A percentile compares a stretch with the other conserved stretches of the same genome.
These are phyloP conservation scores for Tricholoma matsutake DNA, from an alignment of 768 basidiomycete genomes.

Conservation along the genomic window DNA sequence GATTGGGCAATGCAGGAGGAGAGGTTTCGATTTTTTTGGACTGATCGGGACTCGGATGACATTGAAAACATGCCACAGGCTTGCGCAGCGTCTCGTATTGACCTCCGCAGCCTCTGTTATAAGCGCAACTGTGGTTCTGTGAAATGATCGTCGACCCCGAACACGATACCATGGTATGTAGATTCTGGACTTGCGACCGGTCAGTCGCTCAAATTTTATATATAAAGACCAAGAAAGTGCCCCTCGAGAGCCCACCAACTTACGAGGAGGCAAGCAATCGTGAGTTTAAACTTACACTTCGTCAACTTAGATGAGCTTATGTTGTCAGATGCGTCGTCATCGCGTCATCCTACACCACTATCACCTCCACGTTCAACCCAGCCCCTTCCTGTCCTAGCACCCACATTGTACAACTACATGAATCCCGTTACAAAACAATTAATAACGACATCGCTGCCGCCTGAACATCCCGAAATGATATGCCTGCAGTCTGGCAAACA, in stretches of 20 bases:
- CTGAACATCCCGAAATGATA: slow-evolving; percentile 79
- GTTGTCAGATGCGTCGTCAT: not conserved
- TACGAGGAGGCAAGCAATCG: slow-evolving; percentile 33
- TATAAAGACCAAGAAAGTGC: slow-evolving; percentile 15
- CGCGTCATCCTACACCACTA: slow-evolving; percentile 1
- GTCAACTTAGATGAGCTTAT: not conserved
- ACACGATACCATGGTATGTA: slow-evolving; percentile 23
- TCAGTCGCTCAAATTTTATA: slow-evolving; percentile 1
- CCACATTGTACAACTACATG: slow-evolving; percentile 65
- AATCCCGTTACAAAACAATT: slow-evolving; percentile 58
- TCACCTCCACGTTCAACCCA: slow-evolving; percentile 17
- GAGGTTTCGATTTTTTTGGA: slow-evolving; percentile 10
- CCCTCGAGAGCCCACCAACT: slow-evolving; percentile 45
- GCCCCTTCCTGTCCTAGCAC: slow-evolving; percentile 22
- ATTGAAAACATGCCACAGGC: slow-evolving; percentile 8
- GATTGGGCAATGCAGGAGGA: slow-evolving; percentile 16
- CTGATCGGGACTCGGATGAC: slow-evolving; percentile 16
- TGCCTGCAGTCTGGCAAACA: slow-evolving; percentile 81
- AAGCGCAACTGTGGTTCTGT: not conserved
- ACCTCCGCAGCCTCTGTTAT: slow-evolving; percentile 10
- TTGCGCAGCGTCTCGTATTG: not conserved
- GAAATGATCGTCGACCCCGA: slow-evolving; percentile 28
- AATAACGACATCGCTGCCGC: slow-evolving; percentile 63
- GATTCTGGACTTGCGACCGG: slow-evolving; percentile 2
- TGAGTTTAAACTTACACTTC: slow-evolving; percentile 14